Evolutionary conservation across 164 flowering plant species (phyloP), one percentile per base, ranked within the genome.

Genomic region (Kalanchoe fedtschenkoi): DNA sequence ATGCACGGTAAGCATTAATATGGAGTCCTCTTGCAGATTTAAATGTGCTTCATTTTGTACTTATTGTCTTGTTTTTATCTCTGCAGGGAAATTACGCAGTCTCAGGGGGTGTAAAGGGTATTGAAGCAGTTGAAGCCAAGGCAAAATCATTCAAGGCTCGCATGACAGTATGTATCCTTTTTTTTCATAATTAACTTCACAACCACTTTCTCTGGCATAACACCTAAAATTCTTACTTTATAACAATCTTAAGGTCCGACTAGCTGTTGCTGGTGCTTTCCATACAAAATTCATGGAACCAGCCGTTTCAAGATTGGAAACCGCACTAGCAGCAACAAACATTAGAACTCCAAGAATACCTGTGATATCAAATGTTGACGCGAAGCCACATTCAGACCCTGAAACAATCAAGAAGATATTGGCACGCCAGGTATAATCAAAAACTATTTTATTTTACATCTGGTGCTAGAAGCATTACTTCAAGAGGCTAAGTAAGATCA

Each of bases 181-280:
- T n/a, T n/a, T 42, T 2, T 15, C 34, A 5, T 43, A 63, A 14
- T 14, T 37, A 8, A n/a, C 16, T 3, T 2, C 33, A 22, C 1
- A 11, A 6, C 15, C 46, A 35, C 17, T 17, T 26, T 61, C 19
- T 19, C 9, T 24, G 19, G 8, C 21, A 24, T 38, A 47, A 24
- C 43, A n/a, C 21, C 34, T 32, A n/a, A 29, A 28, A n/a, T n/a
- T n/a, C 33, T 17, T 4, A 14, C 24, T 26, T 51, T 32, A 26
- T n/a, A n/a, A 37, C 59, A 47, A 14, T 47, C 16, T n/a, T n/a
- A 69, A 90, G 99, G 96, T 95, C n/a, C 89, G 99, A 11, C 82
- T 90, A 58, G 97, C 99, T 66, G 99, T 95, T 66, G 97, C 96
- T 62, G 99, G 99, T 66, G 99, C 97, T 67, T 95, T 95, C 75